Percentiles rank a stretch among this genome's conserved stretches.
Conservation (phyloP, 2,329 filamentous ascomycete species). For the Aspergillus ibericus region DNA sequence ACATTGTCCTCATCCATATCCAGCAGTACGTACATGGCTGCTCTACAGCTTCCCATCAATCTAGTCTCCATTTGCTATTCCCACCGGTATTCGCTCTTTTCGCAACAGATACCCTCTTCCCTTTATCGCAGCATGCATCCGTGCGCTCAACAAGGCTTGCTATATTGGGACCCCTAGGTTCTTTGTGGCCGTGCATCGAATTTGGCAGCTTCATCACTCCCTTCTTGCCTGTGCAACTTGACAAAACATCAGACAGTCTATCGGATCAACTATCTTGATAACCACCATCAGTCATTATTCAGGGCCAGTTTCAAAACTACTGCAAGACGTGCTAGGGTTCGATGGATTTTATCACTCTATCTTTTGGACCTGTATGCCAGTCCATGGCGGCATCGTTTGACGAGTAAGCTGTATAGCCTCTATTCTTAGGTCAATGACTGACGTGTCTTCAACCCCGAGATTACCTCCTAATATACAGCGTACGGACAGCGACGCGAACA, state of each 20-base stretch:
- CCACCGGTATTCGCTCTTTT: not conserved
- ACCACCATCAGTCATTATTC: not conserved
- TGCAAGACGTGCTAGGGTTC: not conserved
- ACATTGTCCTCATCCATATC: not conserved
- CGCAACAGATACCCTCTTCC: not conserved
- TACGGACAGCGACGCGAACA: not conserved
- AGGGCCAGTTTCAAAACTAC: not conserved
- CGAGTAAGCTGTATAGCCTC: not conserved
- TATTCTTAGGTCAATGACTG: not conserved
- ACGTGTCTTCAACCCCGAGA: not conserved
- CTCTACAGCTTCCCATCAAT: not conserved
- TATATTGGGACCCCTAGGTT: not conserved
- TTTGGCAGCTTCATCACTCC: not conserved
- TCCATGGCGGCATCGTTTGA: not conserved
- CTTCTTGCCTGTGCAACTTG: not conserved
- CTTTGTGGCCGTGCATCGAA: not conserved
- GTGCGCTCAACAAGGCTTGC: not conserved
- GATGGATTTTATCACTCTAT: not conserved
- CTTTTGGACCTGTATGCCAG: not conserved
- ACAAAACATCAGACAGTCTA: not conserved
- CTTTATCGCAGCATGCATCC: not conserved
- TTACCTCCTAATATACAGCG: not conserved
- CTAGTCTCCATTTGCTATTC: not conserved
- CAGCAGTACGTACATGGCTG: not conserved
- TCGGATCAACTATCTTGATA: not conserved